Evolutionary conservation across 306 rosid genomes (phyloP), one percentile per base, ranked within the genome.

Genomic region (Dryas drummondii): DNA sequence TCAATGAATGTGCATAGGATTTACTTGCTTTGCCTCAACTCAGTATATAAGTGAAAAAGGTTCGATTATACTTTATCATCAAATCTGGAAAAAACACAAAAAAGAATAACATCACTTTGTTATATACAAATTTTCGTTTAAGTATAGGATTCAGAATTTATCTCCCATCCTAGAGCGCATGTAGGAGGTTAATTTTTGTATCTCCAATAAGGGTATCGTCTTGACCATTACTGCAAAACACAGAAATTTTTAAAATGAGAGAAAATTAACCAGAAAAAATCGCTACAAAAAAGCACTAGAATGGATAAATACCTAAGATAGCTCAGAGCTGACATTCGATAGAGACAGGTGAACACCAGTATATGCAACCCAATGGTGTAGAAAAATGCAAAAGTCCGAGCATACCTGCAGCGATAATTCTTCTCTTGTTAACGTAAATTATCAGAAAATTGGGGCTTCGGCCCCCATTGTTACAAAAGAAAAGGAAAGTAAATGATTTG

Each of bases 241-340:
- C 41, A 26, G 80, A n/a, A 54, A 52, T 7, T 2, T 6, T 8
- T 5, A 45, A 27, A 79, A 58, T 54, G 42, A 9, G 71, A 70
- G 73, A 55, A 22, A 59, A 66, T 16, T 64, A 60, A 52, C 69
- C 6, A 46, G 22, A 62, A 62, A 52, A 17, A 26, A 51, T 22
- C 48, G 40, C 59, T 26, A 12, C 40, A 61, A 32, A 61, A 32
- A 27, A 42, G 37, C 48, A 62, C 16, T 12, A 54, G 46, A 32
- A 45, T 49, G 60, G 72, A 69, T 54, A 54, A 17, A 77, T 87
- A 91, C 98, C 98, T 80, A 5, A 91, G 93, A 83, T 94, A 76
- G 83, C 97, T 94, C 84, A 94, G 81, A 70, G 98, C 93, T 12
- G 98, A 94, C 97, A 91, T 94, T 78, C 97, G 88, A 59, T 94